A percentile compares a stretch with the other conserved stretches of the same genome.
Evolutionary conservation across 768 basidiomycete species (phyloP).

Genomic region (Boletus reticulatus): DNA sequence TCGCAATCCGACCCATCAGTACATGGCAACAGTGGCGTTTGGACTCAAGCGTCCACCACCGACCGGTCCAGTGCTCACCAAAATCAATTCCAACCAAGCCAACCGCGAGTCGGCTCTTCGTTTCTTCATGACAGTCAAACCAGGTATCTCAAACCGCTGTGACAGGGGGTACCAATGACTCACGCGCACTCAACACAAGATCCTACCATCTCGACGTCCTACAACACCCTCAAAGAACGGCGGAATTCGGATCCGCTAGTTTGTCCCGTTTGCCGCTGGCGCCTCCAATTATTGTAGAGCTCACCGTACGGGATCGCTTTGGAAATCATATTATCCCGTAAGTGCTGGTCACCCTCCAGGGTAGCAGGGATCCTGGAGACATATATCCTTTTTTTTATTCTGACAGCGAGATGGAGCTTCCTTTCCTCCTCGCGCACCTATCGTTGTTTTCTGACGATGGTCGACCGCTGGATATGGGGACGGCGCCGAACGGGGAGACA

Average conservation of each 20-base stretch:
- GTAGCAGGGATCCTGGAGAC: slow-evolving; percentile 20
- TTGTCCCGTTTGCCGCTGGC: slow-evolving; percentile 81
- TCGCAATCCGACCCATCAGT: slow-evolving; percentile 32
- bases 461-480: slow-evolving; percentile 61
- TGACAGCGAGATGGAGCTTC: slow-evolving; percentile 78
- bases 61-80: slow-evolving; percentile 36
- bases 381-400: slow-evolving; percentile 16
- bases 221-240: slow-evolving; percentile 79
- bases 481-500: slow-evolving; percentile 43
- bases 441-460: slow-evolving; percentile 75
- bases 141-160: slow-evolving; percentile 40
- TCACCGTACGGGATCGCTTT: slow-evolving; percentile 69
- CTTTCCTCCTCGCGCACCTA: slow-evolving; percentile 83
- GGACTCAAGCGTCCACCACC: slow-evolving; percentile 25
- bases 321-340: slow-evolving; percentile 79
- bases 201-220: slow-evolving; percentile 81
- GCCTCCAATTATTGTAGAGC: slow-evolving; percentile 79
- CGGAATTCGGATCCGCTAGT: slow-evolving; percentile 73
- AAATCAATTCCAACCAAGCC: slow-evolving; percentile 36
- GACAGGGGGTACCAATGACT: slow-evolving; percentile 12
- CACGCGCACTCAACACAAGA: slow-evolving; percentile 34
- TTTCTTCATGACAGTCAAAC: slow-evolving; percentile 53
- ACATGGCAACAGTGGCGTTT: slow-evolving; percentile 23
- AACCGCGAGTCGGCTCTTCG: slow-evolving; percentile 58
- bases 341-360: slow-evolving; percentile 36